Percentiles rank a stretch among this genome's conserved stretches.
Evolutionary conservation across 2,329 filamentous ascomycete species (phyloP).

Genomic region (Xylaria sp.): DNA sequence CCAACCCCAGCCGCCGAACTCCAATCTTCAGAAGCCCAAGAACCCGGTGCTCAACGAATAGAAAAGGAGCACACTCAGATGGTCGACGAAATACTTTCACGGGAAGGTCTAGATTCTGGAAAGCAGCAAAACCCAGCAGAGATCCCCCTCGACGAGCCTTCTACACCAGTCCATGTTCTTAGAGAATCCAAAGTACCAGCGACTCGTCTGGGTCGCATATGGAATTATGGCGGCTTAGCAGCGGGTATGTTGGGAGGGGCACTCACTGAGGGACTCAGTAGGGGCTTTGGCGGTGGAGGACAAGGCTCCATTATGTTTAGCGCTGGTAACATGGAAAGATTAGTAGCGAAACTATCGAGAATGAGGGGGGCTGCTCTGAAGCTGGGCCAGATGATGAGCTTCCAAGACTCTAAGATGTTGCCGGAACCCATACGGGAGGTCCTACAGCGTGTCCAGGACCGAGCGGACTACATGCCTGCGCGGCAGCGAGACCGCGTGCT

Average conservation of each 20-base stretch:
- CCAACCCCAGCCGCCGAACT: background rate
- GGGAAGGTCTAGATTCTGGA: constrained; percentile 41
- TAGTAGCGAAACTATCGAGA: constrained; percentile 90
- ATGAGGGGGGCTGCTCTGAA: constrained; percentile 99
- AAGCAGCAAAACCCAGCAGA: constrained; percentile 22
- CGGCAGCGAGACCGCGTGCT: constrained; percentile 92
- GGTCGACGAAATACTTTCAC: constrained; percentile 42
- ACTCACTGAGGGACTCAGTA: constrained; percentile 83
- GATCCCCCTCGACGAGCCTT: constrained; percentile 34
- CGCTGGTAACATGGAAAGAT: constrained; percentile 88
- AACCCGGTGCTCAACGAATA: constrained; percentile 30
- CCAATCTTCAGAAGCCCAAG: constrained; percentile 29
- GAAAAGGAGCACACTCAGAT: constrained; percentile 44
- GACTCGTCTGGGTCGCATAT: constrained; percentile 84
- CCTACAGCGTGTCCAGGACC: constrained; percentile 92
- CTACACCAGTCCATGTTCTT: constrained; percentile 69
- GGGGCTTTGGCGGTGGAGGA: constrained; percentile 75
- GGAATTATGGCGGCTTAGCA: constrained; percentile 94
- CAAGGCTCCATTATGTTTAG: constrained; percentile 87
- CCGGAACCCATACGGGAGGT: constrained; percentile 88
- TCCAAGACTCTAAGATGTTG: constrained; percentile 96
- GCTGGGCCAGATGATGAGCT: constrained; percentile 96
- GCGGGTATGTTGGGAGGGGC: constrained; percentile 96
- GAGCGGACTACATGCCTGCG: constrained; percentile 97
- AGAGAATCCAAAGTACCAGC: constrained; percentile 91